These are phyloP conservation scores for Ceratobasidium sp. DNA, from an alignment of 1,284 basidiomycete species.

Conservation along the genomic window DNA sequence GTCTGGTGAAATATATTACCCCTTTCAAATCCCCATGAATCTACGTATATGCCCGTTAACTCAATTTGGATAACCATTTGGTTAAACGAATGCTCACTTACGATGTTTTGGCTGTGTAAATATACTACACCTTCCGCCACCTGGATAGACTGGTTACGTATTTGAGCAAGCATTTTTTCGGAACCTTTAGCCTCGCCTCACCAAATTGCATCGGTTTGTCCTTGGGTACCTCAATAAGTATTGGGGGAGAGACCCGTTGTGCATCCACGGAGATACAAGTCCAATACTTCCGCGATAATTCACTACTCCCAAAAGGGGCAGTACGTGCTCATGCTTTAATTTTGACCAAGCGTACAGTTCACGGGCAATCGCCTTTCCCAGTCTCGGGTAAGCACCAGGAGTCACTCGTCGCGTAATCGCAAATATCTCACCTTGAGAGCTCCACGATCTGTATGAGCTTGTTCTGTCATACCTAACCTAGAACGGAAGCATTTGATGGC, in stretches of 20 bases:
- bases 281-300: neutral
- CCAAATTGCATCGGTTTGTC: neutral
- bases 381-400: neutral
- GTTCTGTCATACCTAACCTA: neutral
- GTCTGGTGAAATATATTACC: neutral
- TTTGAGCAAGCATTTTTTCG: neutral
- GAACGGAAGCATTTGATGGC: neutral
- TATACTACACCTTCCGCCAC: neutral
- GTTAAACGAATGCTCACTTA: too few relatives aligned
- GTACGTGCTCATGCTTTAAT: neutral
- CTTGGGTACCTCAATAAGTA: neutral
- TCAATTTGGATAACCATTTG: neutral
- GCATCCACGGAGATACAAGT: constrained; percentile 22
- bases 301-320: neutral
- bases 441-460: neutral
- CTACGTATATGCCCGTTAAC: neutral
- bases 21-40: neutral
- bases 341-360: constrained; percentile 15
- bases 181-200: neutral
- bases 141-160: neutral
- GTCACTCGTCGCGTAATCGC: neutral
- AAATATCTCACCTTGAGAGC: too few relatives aligned
- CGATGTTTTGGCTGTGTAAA: neutral
- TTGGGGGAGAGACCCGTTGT: neutral
- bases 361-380: neutral